Base-by-base conservation (phyloP, 345 rosid species). In the Sisymbrium irio region DNA sequence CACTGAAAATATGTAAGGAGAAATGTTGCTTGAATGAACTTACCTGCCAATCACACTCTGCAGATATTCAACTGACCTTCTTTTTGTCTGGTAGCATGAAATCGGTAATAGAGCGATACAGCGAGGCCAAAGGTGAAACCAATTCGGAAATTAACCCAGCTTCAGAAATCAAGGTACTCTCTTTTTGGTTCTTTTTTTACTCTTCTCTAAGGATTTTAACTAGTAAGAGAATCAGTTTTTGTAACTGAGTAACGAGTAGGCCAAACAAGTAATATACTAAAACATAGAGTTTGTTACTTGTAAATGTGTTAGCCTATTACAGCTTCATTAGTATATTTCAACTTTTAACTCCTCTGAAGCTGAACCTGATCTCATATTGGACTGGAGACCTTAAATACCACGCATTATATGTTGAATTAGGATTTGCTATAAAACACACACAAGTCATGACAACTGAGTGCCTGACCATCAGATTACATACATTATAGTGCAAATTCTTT, bases 41-140 rank as follows among this genome's bases (percentile, higher is more conserved):
- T 56, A 74, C 53, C 17, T 45, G 12, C 30, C 56, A 53, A 65
- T 46, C 22, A 44, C 65, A 55, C 59, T 55, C 57, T 63, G 47
- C 40, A 44, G 7, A 46, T 39, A 50, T 36, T 20, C 41, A 49
- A 72, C 62, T 12, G 53, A 22, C 12, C 18, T 19, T 65, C 35
- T 61, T 35, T 2, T 40, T 47, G 13, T 55, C 41, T 67, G 45
- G 69, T 64, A 75, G 79, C 74, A 75, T 75, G 79, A 61, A 62
- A 27, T 51, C 74, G 9, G 13, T 75, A 46, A 75, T 75, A 60
- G 79, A 75, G 56, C 61, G 74, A 75, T 75, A 75, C 79, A 68
- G 0, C n/a, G 79, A 75, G 53, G 57, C 57, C 53, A 75, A 75
- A 75, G 68, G 69, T 36, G 74, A 68, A 17, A 22, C 46, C 69